These are phyloP conservation scores for Myrmaecium sp. DNA, from an alignment of 2,329 filamentous ascomycete genomes.

Conservation along the genomic window DNA sequence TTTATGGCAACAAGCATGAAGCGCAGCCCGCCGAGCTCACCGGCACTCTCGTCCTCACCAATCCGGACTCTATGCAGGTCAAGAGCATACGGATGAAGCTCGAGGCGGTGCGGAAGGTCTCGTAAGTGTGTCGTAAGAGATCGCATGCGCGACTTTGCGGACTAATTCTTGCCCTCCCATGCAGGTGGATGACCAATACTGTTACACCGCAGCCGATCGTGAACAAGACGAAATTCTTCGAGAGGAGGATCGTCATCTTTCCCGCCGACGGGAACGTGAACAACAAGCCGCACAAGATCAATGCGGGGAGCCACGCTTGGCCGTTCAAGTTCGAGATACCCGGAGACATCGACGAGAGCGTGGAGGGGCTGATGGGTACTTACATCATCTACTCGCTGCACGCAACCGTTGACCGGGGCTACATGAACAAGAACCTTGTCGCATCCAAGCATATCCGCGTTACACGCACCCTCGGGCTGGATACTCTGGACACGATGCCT, in stretches of 20 bases:
- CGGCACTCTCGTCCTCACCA: slow-evolving; percentile 29
- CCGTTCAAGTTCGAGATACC: slow-evolving; percentile 31
- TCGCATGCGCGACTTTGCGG: neutral
- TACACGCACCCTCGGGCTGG: slow-evolving; percentile 30
- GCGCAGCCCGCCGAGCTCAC: slow-evolving; percentile 26
- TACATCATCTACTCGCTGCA: slow-evolving; percentile 84
- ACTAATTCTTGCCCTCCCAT: slow-evolving; percentile 1
- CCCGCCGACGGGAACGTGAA: slow-evolving; percentile 22
- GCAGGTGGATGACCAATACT: slow-evolving; percentile 21
- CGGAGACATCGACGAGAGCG: slow-evolving; percentile 52
- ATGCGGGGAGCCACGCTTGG: slow-evolving; percentile 32
- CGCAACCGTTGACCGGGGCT: slow-evolving; percentile 72
- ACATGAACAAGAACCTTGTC: slow-evolving; percentile 74
- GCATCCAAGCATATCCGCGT: slow-evolving; percentile 48
- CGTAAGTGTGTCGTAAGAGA: slow-evolving; percentile 14
- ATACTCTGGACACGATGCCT: slow-evolving; percentile 52
- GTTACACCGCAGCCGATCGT: slow-evolving; percentile 25
- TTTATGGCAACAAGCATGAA: slow-evolving; percentile 30
- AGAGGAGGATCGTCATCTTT: slow-evolving; percentile 27
- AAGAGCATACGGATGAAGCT: slow-evolving; percentile 29
- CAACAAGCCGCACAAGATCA: slow-evolving; percentile 30
- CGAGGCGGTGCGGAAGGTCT: slow-evolving; percentile 31
- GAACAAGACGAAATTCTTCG: slow-evolving; percentile 30
- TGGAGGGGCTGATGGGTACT: slow-evolving; percentile 75
- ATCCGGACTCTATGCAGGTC: slow-evolving; percentile 30